phyloP scores from a whole-genome alignment of 495 filamentous ascomycete species.

The Oleoguttula mirabilis region DNA sequence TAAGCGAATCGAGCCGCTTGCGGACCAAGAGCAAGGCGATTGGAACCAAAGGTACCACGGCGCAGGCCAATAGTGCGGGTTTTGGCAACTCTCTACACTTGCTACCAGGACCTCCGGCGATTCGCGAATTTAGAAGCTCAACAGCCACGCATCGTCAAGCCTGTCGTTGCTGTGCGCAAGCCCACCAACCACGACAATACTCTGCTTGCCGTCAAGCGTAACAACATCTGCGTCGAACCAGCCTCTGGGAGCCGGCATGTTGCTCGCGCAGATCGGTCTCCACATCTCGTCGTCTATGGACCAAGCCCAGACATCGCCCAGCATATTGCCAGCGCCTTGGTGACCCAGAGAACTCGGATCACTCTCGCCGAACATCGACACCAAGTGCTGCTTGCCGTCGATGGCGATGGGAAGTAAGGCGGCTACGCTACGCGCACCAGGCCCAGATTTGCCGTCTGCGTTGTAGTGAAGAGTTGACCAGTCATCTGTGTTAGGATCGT shows the following conservation, averaged over 20 bases:
- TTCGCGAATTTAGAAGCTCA: too few relatives aligned
- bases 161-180: conserved; percentile 37
- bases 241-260: conserved; percentile 26
- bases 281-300: conserved; percentile 45
- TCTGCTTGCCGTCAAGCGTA: conserved; percentile 12
- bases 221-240: conserved; percentile 33
- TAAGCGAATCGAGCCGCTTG: too few relatives aligned
- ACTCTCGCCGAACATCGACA: conserved; percentile 57
- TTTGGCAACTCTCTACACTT: too few relatives aligned
- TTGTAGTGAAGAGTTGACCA: conserved; percentile 38
- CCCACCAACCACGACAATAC: conserved; percentile 38
- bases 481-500: conserved; percentile 25
- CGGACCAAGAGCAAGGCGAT: too few relatives aligned
- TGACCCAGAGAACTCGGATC: conserved; percentile 51
- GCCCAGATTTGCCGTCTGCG: conserved; percentile 27
- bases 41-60: too few relatives aligned
- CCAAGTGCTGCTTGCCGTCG: conserved; percentile 44
- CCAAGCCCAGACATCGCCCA: conserved; percentile 63
- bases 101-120: too few relatives aligned
- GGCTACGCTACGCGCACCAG: conserved; percentile 37
- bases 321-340: conserved; percentile 55
- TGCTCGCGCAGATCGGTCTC: conserved; percentile 39
- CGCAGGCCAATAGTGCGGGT: too few relatives aligned
- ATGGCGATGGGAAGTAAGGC: conserved; percentile 36
- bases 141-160: conserved; percentile 35